Conservation (phyloP, 2,329 filamentous ascomycete genomes). For the Colletotrichum sp. region DNA sequence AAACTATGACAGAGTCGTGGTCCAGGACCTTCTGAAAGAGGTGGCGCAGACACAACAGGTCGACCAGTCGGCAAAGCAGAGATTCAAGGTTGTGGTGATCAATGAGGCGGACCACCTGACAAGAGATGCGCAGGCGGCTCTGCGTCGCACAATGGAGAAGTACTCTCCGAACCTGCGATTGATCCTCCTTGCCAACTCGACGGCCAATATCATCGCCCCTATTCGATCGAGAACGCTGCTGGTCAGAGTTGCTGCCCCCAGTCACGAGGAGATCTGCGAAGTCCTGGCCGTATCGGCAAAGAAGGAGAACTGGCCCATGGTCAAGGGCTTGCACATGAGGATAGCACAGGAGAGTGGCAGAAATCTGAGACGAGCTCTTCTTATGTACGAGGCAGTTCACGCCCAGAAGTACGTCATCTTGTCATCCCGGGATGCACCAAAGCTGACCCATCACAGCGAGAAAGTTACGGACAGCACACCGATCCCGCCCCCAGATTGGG, state of each 20-base stretch:
- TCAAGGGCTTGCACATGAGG: conserved; percentile 76
- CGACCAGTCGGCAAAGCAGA: conserved; percentile 87
- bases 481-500: conserved; percentile 97
- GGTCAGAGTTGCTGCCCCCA: conserved; percentile 89
- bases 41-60: conserved; percentile 99
- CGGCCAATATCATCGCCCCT: conserved; percentile 98
- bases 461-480: conserved; percentile 86
- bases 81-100: conserved; percentile 98
- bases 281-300: conserved; percentile 75
- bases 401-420: conserved; percentile 83
- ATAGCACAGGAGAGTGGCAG: conserved; percentile 91
- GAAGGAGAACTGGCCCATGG: conserved; percentile 83
- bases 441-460: conserved; percentile 66
- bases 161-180: conserved; percentile 94
- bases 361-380: conserved; percentile 85
- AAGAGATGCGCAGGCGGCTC: conserved; percentile 91
- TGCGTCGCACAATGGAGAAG: conserved; percentile 98
- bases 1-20: conserved; percentile 92
- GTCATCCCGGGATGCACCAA: not conserved
- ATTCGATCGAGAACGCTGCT: conserved; percentile 92
- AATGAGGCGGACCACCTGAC: conserved; percentile 97
- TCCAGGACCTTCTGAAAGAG: conserved; percentile 96
- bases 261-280: conserved; percentile 80
- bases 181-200: conserved; percentile 93
- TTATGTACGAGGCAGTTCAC: conserved; percentile 98